Conservation (phyloP, 78 protist genomes). For the Trichosphaerium sp. region DNA sequence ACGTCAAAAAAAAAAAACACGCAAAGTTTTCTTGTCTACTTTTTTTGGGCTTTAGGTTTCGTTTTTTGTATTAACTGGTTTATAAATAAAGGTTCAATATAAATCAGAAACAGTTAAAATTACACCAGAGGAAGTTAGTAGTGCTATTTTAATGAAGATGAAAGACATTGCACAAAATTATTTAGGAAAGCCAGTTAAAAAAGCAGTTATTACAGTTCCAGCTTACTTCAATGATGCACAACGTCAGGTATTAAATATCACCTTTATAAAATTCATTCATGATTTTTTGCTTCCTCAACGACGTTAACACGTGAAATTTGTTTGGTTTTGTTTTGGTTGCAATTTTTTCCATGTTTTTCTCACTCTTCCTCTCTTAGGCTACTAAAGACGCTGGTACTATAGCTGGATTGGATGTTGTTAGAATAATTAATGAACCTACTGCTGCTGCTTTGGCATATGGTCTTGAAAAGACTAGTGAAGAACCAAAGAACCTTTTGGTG, state of each 20-base stretch:
- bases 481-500: slow-evolving; percentile 43
- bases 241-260: slow-evolving; percentile 51
- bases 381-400: slow-evolving; percentile 74
- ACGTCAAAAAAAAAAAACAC: slow-evolving; percentile 34
- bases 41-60: slow-evolving; percentile 7
- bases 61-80: too few species aligned
- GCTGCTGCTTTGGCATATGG: slow-evolving; percentile 96
- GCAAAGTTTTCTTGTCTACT: slow-evolving; percentile 61
- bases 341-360: too few species aligned
- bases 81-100: too few species aligned
- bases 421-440: slow-evolving; percentile 96
- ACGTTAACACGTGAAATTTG: too few species aligned
- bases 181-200: too few species aligned
- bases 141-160: too few species aligned
- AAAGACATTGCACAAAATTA: too few species aligned
- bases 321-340: too few species aligned
- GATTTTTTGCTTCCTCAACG: too few species aligned
- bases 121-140: neutral
- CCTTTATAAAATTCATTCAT: too few species aligned
- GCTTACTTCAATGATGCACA: slow-evolving; percentile 80
- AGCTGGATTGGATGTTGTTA: slow-evolving; percentile 79
- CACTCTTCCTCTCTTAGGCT: slow-evolving; percentile 37
- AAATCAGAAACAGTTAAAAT: neutral
- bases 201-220: slow-evolving; percentile 79
- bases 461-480: slow-evolving; percentile 49